Evolutionary conservation across 805 yeast genomes (phyloP), one percentile per base, ranked within the genome.

Genomic region (Barnettozyma vustinii): DNA sequence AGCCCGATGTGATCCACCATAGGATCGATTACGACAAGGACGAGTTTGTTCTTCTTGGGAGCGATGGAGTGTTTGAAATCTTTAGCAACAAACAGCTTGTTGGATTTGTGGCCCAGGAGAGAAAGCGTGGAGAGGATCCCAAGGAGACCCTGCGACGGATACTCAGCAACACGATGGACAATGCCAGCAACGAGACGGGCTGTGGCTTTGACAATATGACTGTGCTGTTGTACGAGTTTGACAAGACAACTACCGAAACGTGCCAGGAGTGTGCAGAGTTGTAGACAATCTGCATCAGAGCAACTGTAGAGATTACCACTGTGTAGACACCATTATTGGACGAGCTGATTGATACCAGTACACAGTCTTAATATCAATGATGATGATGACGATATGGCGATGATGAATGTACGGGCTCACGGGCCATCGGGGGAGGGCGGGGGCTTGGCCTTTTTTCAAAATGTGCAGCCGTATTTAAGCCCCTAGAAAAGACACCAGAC

Each of bases 41-140:
- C 58, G 92, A 86, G 62, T 86, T 86, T 62, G 60, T 86, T 19
- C 75, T 86, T 2, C 65, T 86, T 47, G 92, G 89, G 1, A 86
- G 95, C 66, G 95, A 86, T 66, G 95, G 95, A 40, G 81, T 86
- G 42, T 86, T 91, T 92, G 94, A 86, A 63, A 75, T 80, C 35
- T 77, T 76, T 58, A 79, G 77, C 50, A 81, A 83, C 54, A 73
- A 71, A 40, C 78, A 80, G 46, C 59, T 86, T 46, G 67, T 81
- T 1, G 64, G 69, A 20, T 64, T 77, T 33, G 76, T 86, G 32
- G 71, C 88, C 57, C 77, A 78, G 52, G 77, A 81, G 53, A 64
- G 85, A 46, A 69, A 77, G 0, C 56, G 76, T 27, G 89, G 86
- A 1, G 72, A 80, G 65, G 75, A 72, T 50, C 63, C 84, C 20